These are phyloP conservation scores for Nigrospora osmanthi DNA, from an alignment of 2,329 filamentous ascomycete genomes.

Conservation along the genomic window DNA sequence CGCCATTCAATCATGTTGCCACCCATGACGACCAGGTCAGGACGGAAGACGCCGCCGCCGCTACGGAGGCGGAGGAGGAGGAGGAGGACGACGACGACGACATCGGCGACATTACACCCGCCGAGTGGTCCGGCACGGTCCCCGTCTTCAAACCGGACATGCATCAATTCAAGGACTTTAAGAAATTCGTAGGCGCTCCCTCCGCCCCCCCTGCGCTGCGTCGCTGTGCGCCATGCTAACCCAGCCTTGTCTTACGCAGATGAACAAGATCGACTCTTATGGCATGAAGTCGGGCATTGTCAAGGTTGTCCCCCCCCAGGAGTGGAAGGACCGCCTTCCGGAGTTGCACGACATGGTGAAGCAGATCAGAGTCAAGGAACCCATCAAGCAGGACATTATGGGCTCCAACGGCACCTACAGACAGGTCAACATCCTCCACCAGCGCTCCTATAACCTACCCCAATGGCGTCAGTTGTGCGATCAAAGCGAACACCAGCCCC, in stretches of 20 bases:
- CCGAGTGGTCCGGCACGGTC: conserved; percentile 85
- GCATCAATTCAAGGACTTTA: conserved; percentile 91
- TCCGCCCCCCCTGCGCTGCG: background rate
- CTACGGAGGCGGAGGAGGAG: background rate
- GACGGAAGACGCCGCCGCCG: background rate
- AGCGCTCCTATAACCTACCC: conserved; percentile 90
- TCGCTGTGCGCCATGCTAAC: conserved; percentile 14
- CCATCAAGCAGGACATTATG: conserved; percentile 97
- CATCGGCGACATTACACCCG: conserved; percentile 72
- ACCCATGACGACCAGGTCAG: conserved; percentile 3
- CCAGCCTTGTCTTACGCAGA: conserved; percentile 29
- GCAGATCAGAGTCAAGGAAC: conserved; percentile 87
- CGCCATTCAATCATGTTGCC: background rate
- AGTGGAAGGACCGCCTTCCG: conserved; percentile 82
- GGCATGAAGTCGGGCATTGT: conserved; percentile 97
- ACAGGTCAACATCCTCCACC: conserved; percentile 94
- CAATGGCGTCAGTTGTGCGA: conserved; percentile 94
- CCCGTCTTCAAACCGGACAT: conserved; percentile 94
- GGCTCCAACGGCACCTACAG: conserved; percentile 92
- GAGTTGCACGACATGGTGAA: conserved; percentile 80
- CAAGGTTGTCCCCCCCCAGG: conserved; percentile 86
- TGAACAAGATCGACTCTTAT: conserved; percentile 81
- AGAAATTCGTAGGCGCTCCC: conserved; percentile 63
- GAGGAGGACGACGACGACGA: conserved; percentile 39
- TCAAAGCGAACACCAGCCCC: conserved; percentile 91